Percentiles rank a stretch among this genome's conserved stretches.
These are phyloP conservation scores for Ophiostoma novo-ulmi DNA, from an alignment of 2,329 filamentous ascomycete genomes.

Conservation along the genomic window DNA sequence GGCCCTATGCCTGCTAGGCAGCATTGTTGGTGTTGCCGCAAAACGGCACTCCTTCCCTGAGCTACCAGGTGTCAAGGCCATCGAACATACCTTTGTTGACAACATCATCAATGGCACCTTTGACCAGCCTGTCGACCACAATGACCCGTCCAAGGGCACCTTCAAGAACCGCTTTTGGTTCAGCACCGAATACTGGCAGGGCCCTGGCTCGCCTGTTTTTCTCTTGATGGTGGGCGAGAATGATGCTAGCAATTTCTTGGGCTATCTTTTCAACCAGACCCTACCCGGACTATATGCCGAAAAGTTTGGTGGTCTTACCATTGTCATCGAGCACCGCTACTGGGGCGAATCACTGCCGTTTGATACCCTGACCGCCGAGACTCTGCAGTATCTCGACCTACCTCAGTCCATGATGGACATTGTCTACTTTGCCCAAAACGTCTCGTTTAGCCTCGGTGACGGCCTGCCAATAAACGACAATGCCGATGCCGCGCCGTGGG, in stretches of 20 bases:
- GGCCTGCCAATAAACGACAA: slow-evolving; percentile 35
- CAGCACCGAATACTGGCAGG: slow-evolving; percentile 37
- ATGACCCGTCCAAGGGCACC: slow-evolving; percentile 37
- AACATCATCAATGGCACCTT: slow-evolving; percentile 29
- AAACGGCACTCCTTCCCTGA: neutral
- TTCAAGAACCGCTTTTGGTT: slow-evolving; percentile 42
- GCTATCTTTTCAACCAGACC: slow-evolving; percentile 34
- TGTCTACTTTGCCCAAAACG: slow-evolving; percentile 40
- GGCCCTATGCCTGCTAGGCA: slow-evolving; percentile 20
- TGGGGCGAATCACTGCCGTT: slow-evolving; percentile 41
- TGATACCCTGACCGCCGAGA: slow-evolving; percentile 35
- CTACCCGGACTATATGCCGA: slow-evolving; percentile 38
- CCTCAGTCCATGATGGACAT: slow-evolving; percentile 40
- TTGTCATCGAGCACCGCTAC: slow-evolving; percentile 42
- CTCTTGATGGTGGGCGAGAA: slow-evolving; percentile 39
- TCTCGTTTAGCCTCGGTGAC: slow-evolving; percentile 36
- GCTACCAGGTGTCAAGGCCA: neutral
- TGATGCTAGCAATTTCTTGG: slow-evolving; percentile 19
- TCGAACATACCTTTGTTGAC: neutral
- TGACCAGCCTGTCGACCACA: slow-evolving; percentile 41
- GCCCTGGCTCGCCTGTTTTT: slow-evolving; percentile 39
- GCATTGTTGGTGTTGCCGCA: neutral
- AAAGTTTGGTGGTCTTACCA: slow-evolving; percentile 37
- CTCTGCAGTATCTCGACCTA: slow-evolving; percentile 39
- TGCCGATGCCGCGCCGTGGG: slow-evolving; percentile 49